Conservation (phyloP, 2,329 filamentous ascomycete species). For the Talaromyces sp. region DNA sequence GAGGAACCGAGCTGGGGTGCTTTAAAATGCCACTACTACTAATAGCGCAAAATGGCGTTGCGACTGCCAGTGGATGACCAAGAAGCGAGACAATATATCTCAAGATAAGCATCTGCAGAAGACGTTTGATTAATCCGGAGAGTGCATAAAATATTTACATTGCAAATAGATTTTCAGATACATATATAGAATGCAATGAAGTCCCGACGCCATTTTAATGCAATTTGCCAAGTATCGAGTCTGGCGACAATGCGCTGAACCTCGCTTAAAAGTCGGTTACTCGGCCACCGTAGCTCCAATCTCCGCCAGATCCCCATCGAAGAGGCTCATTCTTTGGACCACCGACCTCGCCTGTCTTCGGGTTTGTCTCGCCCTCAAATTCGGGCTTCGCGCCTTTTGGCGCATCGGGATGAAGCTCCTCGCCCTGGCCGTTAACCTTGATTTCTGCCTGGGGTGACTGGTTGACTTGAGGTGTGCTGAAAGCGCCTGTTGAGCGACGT, state of each 20-base stretch:
- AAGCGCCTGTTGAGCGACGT: conserved; percentile 73
- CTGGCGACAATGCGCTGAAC: not conserved
- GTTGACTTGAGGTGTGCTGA: conserved; percentile 66
- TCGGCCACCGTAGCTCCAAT: conserved; percentile 93
- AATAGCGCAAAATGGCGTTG: too few species aligned
- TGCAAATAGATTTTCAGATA: not conserved
- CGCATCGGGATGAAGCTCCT: conserved; percentile 70
- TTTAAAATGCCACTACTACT: not conserved
- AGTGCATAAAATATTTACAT: not conserved
- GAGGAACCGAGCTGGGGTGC: not conserved
- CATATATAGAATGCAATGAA: not conserved
- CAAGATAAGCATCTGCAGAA: not conserved
- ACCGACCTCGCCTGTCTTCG: conserved; percentile 91
- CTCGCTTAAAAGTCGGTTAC: conserved; percentile 81
- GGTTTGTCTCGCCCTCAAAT: conserved; percentile 90
- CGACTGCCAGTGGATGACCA: too few species aligned
- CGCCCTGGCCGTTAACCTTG: conserved; percentile 60
- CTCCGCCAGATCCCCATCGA: conserved; percentile 74
- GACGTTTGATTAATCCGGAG: not conserved
- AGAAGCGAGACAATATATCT: too few species aligned
- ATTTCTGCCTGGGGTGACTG: conserved; percentile 54
- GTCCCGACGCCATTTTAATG: conserved; percentile 27
- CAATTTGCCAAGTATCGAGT: conserved; percentile 4
- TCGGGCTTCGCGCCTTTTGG: conserved; percentile 80
- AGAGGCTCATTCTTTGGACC: conserved; percentile 97